Evolutionary conservation across 805 yeast species (phyloP), one percentile per base, ranked within the genome.

Genomic region (Wickerhamomyces pijperi): DNA sequence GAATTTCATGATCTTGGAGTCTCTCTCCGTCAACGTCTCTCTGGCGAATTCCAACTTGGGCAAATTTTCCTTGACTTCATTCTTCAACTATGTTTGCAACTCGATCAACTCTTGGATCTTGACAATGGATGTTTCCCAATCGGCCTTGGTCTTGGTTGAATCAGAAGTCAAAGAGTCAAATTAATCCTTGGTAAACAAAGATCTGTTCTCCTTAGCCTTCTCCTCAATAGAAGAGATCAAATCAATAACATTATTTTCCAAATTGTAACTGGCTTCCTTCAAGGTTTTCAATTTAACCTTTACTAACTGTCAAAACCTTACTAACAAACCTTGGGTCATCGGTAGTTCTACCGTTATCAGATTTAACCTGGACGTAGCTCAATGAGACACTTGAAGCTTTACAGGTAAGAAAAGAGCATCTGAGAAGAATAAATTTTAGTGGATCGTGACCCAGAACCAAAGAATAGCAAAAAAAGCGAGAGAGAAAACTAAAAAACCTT

Each of bases 221-320:
- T 77, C 63, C 1, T 94, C 76, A 44, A 90, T 68, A 12, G 81
- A 73, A 54, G 90, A 94, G 3, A 97, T 90, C 49, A 92, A 74
- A 60, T 88, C 94, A 47, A 92, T 87, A n/a, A 94, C 97, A 68
- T 94, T 92, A 62, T 92, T 92, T 60, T 92, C 99, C 53, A 94
- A 72, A 57, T 82, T 77, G 63, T 86, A 92, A 52, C 94, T 87
- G 32, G 85, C 94, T 58, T 90, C 95, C 60, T 85, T 77, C 65
- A 85, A 72, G 55, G 82, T 94, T 56, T 81, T 80, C 35, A 86
- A 94, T n/a, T n/a, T n/a, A n/a, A n/a, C n/a, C n/a, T n/a, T n/a
- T n/a, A n/a, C n/a, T n/a, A n/a, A n/a, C n/a, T n/a, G n/a, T n/a
- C n/a, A n/a, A n/a, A n/a, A n/a, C n/a, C n/a, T n/a, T n/a, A n/a